Conservation (phyloP, 1,284 basidiomycete species). For the Cryptococcus hybrid region DNA sequence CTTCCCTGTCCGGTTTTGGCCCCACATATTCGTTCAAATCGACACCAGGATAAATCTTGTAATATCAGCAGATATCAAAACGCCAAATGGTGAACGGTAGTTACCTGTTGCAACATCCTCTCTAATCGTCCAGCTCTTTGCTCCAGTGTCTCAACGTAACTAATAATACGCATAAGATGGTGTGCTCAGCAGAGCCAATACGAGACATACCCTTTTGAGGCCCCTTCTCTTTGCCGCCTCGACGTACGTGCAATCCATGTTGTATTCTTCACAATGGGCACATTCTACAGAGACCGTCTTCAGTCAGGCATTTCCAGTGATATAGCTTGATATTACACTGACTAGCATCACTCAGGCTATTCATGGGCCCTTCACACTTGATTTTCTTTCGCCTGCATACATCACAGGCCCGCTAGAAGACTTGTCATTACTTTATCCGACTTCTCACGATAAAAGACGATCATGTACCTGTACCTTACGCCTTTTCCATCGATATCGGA, state of each 20-base stretch:
- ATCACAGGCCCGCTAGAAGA: constrained; percentile 46
- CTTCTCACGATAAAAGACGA: not conserved
- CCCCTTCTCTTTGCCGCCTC: constrained; percentile 64
- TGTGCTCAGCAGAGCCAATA: not conserved
- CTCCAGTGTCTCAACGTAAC: constrained; percentile 71
- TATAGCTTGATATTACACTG: constrained; percentile 6
- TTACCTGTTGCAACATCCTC: constrained; percentile 60
- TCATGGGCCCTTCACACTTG: constrained; percentile 50
- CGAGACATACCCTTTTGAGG: constrained; percentile 69
- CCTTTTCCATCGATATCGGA: not conserved
- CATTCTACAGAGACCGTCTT: constrained; percentile 52
- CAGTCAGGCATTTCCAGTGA: too few relatives aligned
- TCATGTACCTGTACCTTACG: constrained; percentile 28
- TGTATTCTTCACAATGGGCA: constrained; percentile 73
- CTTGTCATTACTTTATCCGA: not conserved
- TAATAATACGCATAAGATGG: constrained; percentile 26
- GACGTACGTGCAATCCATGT: constrained; percentile 71
- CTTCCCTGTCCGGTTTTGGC: constrained; percentile 64
- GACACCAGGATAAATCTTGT: constrained; percentile 64
- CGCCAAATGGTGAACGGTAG: not conserved
- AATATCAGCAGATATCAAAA: constrained; percentile 18
- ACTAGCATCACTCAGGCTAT: constrained; percentile 33
- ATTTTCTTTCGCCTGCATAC: constrained; percentile 49
- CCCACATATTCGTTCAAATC: constrained; percentile 69
- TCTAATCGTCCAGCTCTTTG: constrained; percentile 69